These are phyloP conservation scores for Persicaria maculosa DNA, from an alignment of 148 eudicot species.

Conservation along the genomic window DNA sequence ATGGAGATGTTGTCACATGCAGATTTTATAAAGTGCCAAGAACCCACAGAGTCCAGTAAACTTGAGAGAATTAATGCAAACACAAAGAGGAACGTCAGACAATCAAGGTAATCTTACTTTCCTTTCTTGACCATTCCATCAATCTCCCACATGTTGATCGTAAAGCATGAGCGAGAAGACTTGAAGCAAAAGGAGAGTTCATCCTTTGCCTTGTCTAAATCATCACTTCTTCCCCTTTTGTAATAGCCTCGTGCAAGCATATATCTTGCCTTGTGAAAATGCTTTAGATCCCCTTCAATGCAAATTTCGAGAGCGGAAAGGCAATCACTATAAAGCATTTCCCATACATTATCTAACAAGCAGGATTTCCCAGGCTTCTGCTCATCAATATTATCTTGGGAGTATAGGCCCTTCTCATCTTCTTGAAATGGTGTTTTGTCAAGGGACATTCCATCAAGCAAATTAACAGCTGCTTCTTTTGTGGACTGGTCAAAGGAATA, in stretches of 20 bases:
- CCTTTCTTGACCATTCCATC: slow-evolving; percentile 93
- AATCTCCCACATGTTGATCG: slow-evolving; percentile 99
- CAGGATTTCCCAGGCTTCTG: slow-evolving; percentile 21
- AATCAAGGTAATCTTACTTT: slow-evolving; percentile 42
- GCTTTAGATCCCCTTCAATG: slow-evolving; percentile 96
- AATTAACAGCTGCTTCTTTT: slow-evolving; percentile 43
- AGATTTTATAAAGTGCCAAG: neutral
- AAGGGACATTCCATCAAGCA: slow-evolving; percentile 30
- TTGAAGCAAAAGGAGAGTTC: slow-evolving; percentile 96
- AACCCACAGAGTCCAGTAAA: neutral
- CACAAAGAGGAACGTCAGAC: neutral
- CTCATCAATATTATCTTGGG: slow-evolving; percentile 20
- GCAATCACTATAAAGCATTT: slow-evolving; percentile 77
- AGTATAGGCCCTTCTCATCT: slow-evolving; percentile 20
- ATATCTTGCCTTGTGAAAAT: slow-evolving; percentile 96
- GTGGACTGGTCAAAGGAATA: slow-evolving; percentile 57
- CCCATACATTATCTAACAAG: slow-evolving; percentile 57
- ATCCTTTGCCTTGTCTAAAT: slow-evolving; percentile 83
- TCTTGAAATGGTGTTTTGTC: slow-evolving; percentile 27
- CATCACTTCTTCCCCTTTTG: slow-evolving; percentile 60
- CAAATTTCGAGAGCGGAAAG: slow-evolving; percentile 82
- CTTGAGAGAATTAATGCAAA: neutral
- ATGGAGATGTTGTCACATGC: slow-evolving; percentile 1
- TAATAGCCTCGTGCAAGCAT: slow-evolving; percentile 95
- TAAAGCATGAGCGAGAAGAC: slow-evolving; percentile 95